A percentile compares a stretch with the other conserved stretches of the same genome.
Evolutionary conservation across 2,329 filamentous ascomycete genomes (phyloP).

Genomic region (Clarireedia paspali): DNA sequence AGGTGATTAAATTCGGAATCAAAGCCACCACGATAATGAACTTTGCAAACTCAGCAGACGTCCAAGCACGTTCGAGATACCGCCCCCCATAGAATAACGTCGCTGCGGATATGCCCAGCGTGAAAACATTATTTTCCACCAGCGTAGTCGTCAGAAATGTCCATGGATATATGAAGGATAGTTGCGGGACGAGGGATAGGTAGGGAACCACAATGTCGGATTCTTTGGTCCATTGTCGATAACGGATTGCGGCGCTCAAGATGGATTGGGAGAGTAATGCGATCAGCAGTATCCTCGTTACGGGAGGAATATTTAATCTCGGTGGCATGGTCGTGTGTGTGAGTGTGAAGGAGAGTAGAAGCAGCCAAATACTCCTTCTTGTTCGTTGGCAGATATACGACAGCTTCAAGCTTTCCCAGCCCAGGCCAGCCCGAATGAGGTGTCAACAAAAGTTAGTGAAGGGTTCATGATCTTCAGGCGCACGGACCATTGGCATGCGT

Average conservation of each 20-base stretch:
- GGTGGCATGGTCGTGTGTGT: slow-evolving; percentile 51
- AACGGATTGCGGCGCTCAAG: slow-evolving; percentile 72
- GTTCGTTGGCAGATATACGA: slow-evolving; percentile 11
- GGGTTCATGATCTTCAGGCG: neutral
- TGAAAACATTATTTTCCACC: slow-evolving; percentile 90
- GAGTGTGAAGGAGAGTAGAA: neutral
- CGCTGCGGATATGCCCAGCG: slow-evolving; percentile 65
- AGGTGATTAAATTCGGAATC: slow-evolving; percentile 72
- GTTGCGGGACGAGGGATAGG: slow-evolving; percentile 76
- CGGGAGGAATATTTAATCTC: slow-evolving; percentile 85
- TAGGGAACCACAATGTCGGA: slow-evolving; percentile 70
- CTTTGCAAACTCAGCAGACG: slow-evolving; percentile 82
- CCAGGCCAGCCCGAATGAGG: neutral
- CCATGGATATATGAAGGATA: slow-evolving; percentile 86
- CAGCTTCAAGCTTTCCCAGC: neutral
- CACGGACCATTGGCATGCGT: neutral
- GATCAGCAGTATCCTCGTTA: slow-evolving; percentile 76
- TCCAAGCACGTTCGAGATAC: slow-evolving; percentile 95
- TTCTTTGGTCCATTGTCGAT: slow-evolving; percentile 57
- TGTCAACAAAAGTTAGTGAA: neutral
- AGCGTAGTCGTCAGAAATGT: slow-evolving; percentile 79
- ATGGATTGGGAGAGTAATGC: slow-evolving; percentile 69
- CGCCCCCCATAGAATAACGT: slow-evolving; percentile 88
- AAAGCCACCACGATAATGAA: slow-evolving; percentile 72
- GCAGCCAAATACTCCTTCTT: neutral